Conservation (phyloP, 306 rosid genomes). For the Abrus precatorius region DNA sequence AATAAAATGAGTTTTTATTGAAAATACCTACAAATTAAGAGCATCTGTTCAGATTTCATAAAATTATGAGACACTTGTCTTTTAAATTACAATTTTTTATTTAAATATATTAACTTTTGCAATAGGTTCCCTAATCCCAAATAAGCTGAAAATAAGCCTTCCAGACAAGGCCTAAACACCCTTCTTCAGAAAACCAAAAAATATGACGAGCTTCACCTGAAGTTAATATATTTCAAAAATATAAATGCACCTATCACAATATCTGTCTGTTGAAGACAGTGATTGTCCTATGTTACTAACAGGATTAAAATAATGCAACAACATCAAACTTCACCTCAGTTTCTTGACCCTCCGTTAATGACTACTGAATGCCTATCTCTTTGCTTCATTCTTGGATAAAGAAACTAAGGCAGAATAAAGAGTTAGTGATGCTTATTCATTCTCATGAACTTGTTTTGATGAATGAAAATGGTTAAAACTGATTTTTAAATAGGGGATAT, state of each 20-base stretch:
- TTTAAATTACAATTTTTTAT: not conserved
- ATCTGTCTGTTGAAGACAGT: not conserved
- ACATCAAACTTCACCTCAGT: slow-evolving; percentile 14
- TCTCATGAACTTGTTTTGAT: not conserved
- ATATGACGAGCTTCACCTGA: slow-evolving; percentile 2
- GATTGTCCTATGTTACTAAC: not conserved
- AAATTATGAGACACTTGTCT: not conserved
- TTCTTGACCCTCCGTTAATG: not conserved
- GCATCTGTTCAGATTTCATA: not conserved
- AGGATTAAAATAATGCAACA: not conserved
- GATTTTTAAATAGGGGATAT: not conserved
- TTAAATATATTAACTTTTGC: slow-evolving; percentile 1
- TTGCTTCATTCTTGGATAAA: not conserved
- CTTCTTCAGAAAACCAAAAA: not conserved
- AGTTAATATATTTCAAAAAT: not conserved
- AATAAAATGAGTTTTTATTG: not conserved
- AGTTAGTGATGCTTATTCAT: slow-evolving; percentile 14
- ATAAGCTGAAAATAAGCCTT: not conserved
- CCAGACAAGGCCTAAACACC: not conserved
- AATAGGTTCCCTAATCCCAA: not conserved
- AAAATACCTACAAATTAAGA: not conserved
- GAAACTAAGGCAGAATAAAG: not conserved
- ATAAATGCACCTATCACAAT: not conserved
- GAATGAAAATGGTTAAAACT: slow-evolving; percentile 8
- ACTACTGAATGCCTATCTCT: not conserved